Conservation (phyloP, 768 basidiomycete genomes). For the Serendipita indica region DNA sequence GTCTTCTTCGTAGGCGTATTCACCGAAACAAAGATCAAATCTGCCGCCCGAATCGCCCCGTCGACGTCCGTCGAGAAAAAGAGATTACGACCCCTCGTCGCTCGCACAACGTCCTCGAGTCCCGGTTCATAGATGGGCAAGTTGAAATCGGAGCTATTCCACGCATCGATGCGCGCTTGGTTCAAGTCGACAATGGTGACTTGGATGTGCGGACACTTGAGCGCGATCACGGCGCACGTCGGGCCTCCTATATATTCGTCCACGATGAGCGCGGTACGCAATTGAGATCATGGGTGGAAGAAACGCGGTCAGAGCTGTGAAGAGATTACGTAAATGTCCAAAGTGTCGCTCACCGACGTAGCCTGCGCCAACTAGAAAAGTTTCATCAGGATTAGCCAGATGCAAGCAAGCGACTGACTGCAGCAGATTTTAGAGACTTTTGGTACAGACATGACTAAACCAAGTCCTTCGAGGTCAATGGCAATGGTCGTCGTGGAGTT, state of each 20-base stretch:
- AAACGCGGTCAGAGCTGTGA: conserved; percentile 15
- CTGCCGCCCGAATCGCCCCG: conserved; percentile 82
- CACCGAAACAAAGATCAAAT: conserved; percentile 95
- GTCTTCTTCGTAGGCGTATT: conserved; percentile 99
- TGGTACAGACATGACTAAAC: conserved; percentile 24
- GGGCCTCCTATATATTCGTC: conserved; percentile 88
- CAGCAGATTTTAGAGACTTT: conserved; percentile 74
- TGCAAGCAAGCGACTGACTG: conserved; percentile 38
- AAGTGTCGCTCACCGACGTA: conserved; percentile 59
- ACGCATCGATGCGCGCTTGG: conserved; percentile 84
- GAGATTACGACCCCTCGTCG: conserved; percentile 83
- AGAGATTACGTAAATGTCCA: conserved; percentile 11
- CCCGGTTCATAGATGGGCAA: conserved; percentile 98
- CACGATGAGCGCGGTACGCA: conserved; percentile 1
- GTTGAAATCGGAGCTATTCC: conserved; percentile 76
- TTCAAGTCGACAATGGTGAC: conserved; percentile 99
- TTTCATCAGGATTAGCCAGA: not conserved
- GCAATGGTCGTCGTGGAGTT: not conserved
- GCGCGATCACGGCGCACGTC: conserved; percentile 87
- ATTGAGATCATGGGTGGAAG: conserved; percentile 2
- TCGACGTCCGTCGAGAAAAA: conserved; percentile 96
- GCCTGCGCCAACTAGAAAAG: conserved; percentile 58
- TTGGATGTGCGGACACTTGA: conserved; percentile 80
- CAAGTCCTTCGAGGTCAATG: not conserved
- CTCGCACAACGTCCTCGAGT: conserved; percentile 76